Percentiles rank a stretch among this genome's conserved stretches.
phyloP scores from a whole-genome alignment of 305 asterid genomes.

The Fraxinus baroniana region DNA sequence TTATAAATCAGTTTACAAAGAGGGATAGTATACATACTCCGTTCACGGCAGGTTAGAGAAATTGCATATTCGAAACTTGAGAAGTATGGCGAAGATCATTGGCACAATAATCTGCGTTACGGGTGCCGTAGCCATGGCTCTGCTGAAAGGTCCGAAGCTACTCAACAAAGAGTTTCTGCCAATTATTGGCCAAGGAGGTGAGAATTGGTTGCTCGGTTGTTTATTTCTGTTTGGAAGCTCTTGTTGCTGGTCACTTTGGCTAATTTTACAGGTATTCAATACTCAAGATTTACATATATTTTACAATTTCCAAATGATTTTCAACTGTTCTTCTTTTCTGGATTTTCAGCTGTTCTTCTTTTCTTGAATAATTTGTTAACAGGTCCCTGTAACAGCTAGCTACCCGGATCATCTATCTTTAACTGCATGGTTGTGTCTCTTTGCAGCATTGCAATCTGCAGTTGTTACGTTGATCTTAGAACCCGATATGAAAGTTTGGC shows the following conservation, averaged over 20 bases:
- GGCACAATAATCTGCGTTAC: slow-evolving; percentile 40
- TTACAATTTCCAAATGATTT: neutral
- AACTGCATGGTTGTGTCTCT: slow-evolving; percentile 72
- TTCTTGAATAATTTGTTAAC: neutral
- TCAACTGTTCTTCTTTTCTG: neutral
- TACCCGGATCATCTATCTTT: slow-evolving; percentile 68
- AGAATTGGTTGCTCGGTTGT: slow-evolving; percentile 53
- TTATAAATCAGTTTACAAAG: neutral
- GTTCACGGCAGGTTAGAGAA: slow-evolving; percentile 29
- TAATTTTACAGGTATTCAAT: slow-evolving; percentile 50
- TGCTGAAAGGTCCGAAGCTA: slow-evolving; percentile 54
- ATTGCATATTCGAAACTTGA: slow-evolving; percentile 23
- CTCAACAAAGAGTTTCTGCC: slow-evolving; percentile 42
- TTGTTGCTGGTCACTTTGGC: slow-evolving; percentile 60
- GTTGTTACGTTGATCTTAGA: slow-evolving; percentile 40
- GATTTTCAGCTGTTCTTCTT: neutral
- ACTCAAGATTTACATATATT: neutral
- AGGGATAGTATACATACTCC: neutral
- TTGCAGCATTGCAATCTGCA: slow-evolving; percentile 58
- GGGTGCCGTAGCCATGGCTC: slow-evolving; percentile 41
- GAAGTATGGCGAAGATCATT: slow-evolving; percentile 41
- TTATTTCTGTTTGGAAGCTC: slow-evolving; percentile 44
- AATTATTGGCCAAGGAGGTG: slow-evolving; percentile 15
- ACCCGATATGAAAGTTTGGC: slow-evolving; percentile 52
- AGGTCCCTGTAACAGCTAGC: slow-evolving; percentile 50